A percentile compares a stretch with the other conserved stretches of the same genome.
Evolutionary conservation across 805 yeast species (phyloP).

Genomic region (Sugiyamaella valdiviana): DNA sequence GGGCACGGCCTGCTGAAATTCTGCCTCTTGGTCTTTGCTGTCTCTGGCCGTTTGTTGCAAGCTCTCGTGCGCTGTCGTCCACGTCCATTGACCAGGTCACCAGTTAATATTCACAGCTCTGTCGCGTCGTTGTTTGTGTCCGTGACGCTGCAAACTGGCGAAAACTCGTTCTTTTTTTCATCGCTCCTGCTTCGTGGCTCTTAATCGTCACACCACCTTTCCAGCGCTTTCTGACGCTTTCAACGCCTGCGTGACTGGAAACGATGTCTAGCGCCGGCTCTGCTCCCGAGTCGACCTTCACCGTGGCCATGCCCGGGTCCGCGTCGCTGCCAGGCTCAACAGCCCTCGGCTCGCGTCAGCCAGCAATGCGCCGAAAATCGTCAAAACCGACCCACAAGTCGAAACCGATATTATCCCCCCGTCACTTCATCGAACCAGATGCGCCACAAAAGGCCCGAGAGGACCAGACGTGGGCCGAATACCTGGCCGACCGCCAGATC

Average conservation of each 20-base stretch:
- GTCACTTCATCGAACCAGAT: background rate
- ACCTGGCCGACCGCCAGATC: constrained; percentile 23
- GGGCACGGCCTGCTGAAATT: background rate
- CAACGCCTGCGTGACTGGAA: too few relatives aligned
- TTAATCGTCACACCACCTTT: too few relatives aligned
- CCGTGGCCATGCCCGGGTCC: constrained; percentile 5
- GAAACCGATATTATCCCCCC: background rate
- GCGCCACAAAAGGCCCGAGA: background rate
- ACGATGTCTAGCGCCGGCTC: background rate
- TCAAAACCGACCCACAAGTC: background rate
- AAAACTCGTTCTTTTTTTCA: background rate
- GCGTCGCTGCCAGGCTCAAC: background rate
- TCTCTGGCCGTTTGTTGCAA: background rate
- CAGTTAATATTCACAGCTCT: too few relatives aligned
- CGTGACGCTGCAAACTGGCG: too few relatives aligned
- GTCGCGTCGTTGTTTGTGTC: too few relatives aligned
- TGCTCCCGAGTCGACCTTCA: constrained; percentile 2
- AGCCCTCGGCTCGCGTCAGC: background rate
- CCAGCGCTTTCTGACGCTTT: too few relatives aligned
- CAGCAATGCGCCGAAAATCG: background rate
- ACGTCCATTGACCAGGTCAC: background rate
- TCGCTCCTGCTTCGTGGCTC: background rate
- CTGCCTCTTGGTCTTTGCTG: background rate
- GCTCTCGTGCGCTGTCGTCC: background rate
- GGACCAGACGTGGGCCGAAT: constrained; percentile 15